Base-by-base conservation (phyloP, 2,329 filamentous ascomycete genomes). In the Geosmithia flava region DNA sequence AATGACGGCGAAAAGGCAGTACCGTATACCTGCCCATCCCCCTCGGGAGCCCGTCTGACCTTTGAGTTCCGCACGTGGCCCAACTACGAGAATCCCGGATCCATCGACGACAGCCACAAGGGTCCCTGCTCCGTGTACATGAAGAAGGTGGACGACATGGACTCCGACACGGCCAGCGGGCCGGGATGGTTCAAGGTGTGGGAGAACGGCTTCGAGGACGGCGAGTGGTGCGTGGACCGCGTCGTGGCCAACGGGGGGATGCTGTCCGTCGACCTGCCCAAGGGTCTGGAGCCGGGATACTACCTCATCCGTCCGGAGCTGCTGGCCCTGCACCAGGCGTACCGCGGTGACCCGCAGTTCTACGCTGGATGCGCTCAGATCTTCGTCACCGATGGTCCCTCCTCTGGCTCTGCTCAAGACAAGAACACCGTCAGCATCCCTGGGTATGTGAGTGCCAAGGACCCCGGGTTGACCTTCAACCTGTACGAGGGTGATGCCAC, bases 131-230 rank as follows among this genome's bases (percentile, higher is more conserved):
- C 83, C 27, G 75, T 88, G 20, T 89, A 88, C 63, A 69, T 87
- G 66, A 88, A 88, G 68, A 77, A 78, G 56, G 75, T 87, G 1
- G 63, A 69, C 53, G 71, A 79, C 49, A 78, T 81, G 50, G 65
- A 65, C 13, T 60, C 59, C 20, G 67, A 71, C 53, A 62, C 74
- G 13, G 78, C 78, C 46, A 66, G 72, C 20, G 83, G 84, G 4
- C 66, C 70, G 46, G 84, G 84, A 40, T 90, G 85, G 85, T 85
- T 89, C 72, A 88, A 88, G 71, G 76, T 89, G 59, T 87, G 75
- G 70, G 75, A 85, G 50, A 73, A 82, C 47, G 82, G 81, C 44
- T 86, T 84, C 63, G 71, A 85, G 55, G 68, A 68, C 2, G 61
- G 68, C 27, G 68, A 77, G 59, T 89, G 84, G 83, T 87, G 85